These are phyloP conservation scores for Hypoxylon intermedium DNA, from an alignment of 495 filamentous ascomycete species.

Conservation along the genomic window DNA sequence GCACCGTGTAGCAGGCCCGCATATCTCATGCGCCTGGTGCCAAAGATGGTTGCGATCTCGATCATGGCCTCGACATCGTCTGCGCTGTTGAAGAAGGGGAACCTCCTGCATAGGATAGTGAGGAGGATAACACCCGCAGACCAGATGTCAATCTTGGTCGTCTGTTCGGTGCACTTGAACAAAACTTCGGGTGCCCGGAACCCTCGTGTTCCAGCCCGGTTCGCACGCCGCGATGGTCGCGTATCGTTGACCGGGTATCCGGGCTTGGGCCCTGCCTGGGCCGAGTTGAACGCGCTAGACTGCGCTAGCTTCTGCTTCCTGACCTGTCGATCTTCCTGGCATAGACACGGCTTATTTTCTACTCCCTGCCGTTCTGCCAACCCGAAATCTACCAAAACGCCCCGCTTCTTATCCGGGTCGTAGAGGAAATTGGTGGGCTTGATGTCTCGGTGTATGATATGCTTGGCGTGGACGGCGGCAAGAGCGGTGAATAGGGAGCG, in stretches of 20 bases:
- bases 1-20: conserved; percentile 83
- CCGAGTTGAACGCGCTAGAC: conserved; percentile 49
- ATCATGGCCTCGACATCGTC: conserved; percentile 98
- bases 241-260: conserved; percentile 88
- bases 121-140: conserved; percentile 92
- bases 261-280: conserved; percentile 57
- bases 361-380: conserved; percentile 83
- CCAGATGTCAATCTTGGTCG: conserved; percentile 97
- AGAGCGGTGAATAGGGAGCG: conserved; percentile 86
- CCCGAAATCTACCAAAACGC: conserved; percentile 95
- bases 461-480: conserved; percentile 76
- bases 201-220: conserved; percentile 93
- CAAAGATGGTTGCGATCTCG: conserved; percentile 95
- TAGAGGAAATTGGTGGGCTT: conserved; percentile 99
- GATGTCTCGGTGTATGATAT: conserved; percentile 94
- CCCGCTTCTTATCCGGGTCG: conserved; percentile 77
- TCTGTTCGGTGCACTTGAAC: conserved; percentile 96
- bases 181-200: conserved; percentile 97
- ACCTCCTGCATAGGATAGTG: conserved; percentile 85
- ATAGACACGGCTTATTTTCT: conserved; percentile 77
- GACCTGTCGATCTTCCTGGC: conserved; percentile 58
- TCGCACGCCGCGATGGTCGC: conserved; percentile 86
- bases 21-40: conserved; percentile 78
- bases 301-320: conserved; percentile 50
- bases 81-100: conserved; percentile 97